Base-by-base conservation (phyloP, 2,329 filamentous ascomycete species). In the Plenodomus biglobosus region DNA sequence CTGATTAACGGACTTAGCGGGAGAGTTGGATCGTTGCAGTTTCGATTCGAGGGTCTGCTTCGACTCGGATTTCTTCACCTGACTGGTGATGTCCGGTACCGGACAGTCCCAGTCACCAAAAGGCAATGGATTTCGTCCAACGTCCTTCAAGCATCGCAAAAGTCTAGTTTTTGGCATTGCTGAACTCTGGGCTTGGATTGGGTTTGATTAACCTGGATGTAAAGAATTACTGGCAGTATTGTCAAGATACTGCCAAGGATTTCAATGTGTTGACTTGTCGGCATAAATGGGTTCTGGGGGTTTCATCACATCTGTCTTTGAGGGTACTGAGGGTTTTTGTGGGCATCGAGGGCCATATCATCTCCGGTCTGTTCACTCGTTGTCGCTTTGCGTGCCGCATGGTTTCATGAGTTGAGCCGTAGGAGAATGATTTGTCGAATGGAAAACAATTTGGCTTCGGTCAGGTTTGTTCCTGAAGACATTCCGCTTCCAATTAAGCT, bases 401-500 rank as follows among this genome's bases (percentile, higher is more conserved):
- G 38, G 32, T 32, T 15, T 21, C 24, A 17, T 13, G 41, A 35
- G 3, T 30, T 22, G 22, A 32, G 38, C 34, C 8, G 20, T 34
- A 42, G 17, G 22, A 15, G 38, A 35, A 16, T 19, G 35, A 15
- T 18, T 32, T 38, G 27, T 32, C 27, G 27, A 32, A n/a, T n/a
- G n/a, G n/a, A n/a, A n/a, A n/a, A n/a, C n/a, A n/a, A n/a, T n/a
- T 16, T 47, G 38, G 21, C 30, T 27, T 35, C 42, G 48, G 40
- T 47, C 38, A 39, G 27, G 3, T 10, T 32, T 10, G 3, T 32
- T n/a, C n/a, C n/a, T n/a, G n/a, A n/a, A n/a, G 8, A 32, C 6
- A 32, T 52, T 62, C 54, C 52, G 70, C 71, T 71, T 70, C 68
- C 60, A 69, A 65, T 65, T 67, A 67, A 66, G 71, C 71, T 74